phyloP scores from a whole-genome alignment of 2,329 filamentous ascomycete genomes.

The Fusarium sp. region DNA sequence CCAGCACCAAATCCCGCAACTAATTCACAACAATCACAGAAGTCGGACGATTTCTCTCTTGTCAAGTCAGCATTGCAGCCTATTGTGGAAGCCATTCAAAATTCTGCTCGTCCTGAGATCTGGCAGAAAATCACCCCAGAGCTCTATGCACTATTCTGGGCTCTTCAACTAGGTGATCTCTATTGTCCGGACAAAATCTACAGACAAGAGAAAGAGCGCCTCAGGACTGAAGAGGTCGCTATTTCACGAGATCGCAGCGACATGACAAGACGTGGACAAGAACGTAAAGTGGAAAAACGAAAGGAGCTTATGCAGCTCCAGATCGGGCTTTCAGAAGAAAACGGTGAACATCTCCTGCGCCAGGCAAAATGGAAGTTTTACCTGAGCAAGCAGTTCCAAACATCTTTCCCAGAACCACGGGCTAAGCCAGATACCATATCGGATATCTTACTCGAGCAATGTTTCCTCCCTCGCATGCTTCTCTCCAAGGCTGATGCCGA shows the following conservation, averaged over 20 bases:
- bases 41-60: conserved; percentile 51
- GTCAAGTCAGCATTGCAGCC: conserved; percentile 68
- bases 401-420: conserved; percentile 80
- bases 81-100: conserved; percentile 76
- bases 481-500: conserved; percentile 89
- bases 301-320: conserved; percentile 76
- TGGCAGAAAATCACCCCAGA: conserved; percentile 80
- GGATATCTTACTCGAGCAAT: conserved; percentile 86
- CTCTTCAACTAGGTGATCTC: conserved; percentile 85
- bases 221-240: conserved; percentile 74
- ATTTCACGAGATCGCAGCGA: conserved; percentile 80
- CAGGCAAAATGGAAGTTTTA: conserved; percentile 76
- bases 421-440: conserved; percentile 76
- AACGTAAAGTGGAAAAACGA: conserved; percentile 74
- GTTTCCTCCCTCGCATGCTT: conserved; percentile 87
- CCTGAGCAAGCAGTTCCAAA: conserved; percentile 79
- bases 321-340: conserved; percentile 78
- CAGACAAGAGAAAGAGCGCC: conserved; percentile 76
- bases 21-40: conserved; percentile 48
- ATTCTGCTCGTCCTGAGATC: conserved; percentile 69
- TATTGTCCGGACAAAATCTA: conserved; percentile 83
- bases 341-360: conserved; percentile 75
- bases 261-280: conserved; percentile 73
- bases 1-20: conserved; percentile 30
- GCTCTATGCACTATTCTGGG: conserved; percentile 94